Base-by-base conservation (phyloP, 2,329 filamentous ascomycete species). In the Claviceps sp. region DNA sequence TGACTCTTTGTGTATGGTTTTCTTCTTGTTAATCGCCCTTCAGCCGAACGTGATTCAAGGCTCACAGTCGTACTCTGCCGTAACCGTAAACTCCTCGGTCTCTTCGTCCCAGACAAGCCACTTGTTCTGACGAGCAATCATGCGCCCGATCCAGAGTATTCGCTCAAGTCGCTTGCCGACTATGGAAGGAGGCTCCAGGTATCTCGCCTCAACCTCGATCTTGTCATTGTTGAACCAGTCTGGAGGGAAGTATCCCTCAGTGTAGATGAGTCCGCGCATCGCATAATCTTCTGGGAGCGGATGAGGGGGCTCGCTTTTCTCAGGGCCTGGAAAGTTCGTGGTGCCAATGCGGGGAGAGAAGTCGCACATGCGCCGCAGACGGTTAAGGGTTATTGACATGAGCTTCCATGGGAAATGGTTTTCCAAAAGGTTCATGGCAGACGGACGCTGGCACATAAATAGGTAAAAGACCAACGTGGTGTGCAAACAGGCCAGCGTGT, bases 221-320 rank as follows among this genome's bases (percentile, higher is more conserved):
- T 75, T 74, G 1, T 75, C 72, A 8, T 73, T 71, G 0, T 62
- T 57, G 59, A 87, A 87, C 77, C 78, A 86, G 0, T 71, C 67
- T 0, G 64, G 52, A 0, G 82, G 81, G 50, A 78, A 82, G 52
- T 83, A 83, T 11, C 71, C 69, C 2, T 79, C 72, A 0, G 74
- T 70, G 70, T 80, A 87, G 1, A 81, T 62, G 1, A 86, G 67
- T 0, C 85, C 85, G 1, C 82, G 72, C 52, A 87, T 73, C 0
- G 77, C 72, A 56, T 79, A 87, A 54, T 89, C 85, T 48, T 89
- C 85, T 0, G 83, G 82, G 0, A 89, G 62, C 0, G 84, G 83
- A 1, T 74, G 69, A 1, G 71, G 71, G 0, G 71, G 62, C 1
- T 66, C 65, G 34, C 70, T 65, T 41, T 68, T 69, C 2, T 70